Evolutionary conservation across 208 protist species (phyloP), one percentile per base, ranked within the genome.

Genomic region (Crithidia mellificae): DNA sequence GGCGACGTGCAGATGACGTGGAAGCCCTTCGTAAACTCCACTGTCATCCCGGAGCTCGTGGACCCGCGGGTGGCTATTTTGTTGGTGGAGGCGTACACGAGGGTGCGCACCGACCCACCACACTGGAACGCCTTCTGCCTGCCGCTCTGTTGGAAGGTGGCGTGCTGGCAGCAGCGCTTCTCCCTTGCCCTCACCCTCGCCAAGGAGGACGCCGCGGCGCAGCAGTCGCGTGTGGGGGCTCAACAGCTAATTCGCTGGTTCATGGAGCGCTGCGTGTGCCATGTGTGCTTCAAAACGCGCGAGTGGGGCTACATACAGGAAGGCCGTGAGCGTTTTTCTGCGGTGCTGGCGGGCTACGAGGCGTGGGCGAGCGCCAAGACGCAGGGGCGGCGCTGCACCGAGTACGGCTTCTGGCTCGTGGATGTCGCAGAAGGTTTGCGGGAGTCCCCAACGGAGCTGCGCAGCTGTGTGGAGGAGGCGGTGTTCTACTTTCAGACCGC

Each of bases 111-210:
- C 1, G 74, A 86, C 32, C 53, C 84, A 20, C 53, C 67, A n/a
- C 84, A 90, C 78, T 87, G 84, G 65, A 84, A 90, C 66, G 74
- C 85, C 29, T 93, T 91, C 57, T 90, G 84, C 76, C 59, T 84
- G 20, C 88, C 88, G 29, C 62, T 94, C 24, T 74, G 67, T 55
- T 91, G 85, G 71, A 86, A 83, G 59, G 78, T 87, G 11, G 76
- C 81, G 41, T 83, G 83, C 77, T 94, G 88, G 88, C 69, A 84
- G 68, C 56, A 63, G 24, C 58, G 71, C 44, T 86, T 85, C 39
- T 63, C 73, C 1, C 78, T 74, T n/a, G 83, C 85, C 5, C 75
- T 94, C 9, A 47, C 38, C 14, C 63, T 87, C 41, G 88, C 74
- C 32, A 65, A 63, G 29, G 73, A 83, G 63, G 80, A 70, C 22